Percentiles rank a stretch among this genome's conserved stretches.
Evolutionary conservation across 2,329 filamentous ascomycete species (phyloP).

Genomic region (Trichoderma atrobrunneum): DNA sequence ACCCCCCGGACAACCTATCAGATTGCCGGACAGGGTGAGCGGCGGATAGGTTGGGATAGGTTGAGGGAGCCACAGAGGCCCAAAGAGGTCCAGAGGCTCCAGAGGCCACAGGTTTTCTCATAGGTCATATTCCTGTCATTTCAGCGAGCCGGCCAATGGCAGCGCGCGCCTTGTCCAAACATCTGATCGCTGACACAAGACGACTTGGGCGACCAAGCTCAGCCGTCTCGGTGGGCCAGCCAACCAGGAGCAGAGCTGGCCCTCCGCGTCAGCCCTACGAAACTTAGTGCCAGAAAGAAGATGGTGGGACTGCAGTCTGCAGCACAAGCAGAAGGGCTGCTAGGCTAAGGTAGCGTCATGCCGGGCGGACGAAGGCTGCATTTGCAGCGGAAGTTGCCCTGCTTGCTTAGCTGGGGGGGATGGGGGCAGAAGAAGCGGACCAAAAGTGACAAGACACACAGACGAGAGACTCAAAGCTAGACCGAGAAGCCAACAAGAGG

Average conservation of each 20-base stretch:
- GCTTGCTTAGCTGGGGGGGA: neutral
- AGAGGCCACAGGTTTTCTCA: neutral
- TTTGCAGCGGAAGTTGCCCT: neutral
- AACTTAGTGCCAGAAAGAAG: slow-evolving; percentile 22
- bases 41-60: neutral
- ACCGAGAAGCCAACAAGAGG: slow-evolving; percentile 5
- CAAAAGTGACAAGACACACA: neutral
- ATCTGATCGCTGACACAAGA: slow-evolving; percentile 12
- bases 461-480: neutral
- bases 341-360: slow-evolving; percentile 3
- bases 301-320: slow-evolving; percentile 15
- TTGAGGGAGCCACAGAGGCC: slow-evolving; percentile 11
- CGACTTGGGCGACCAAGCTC: slow-evolving; percentile 8
- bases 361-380: slow-evolving; percentile 5
- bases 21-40: slow-evolving; percentile 5
- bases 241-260: slow-evolving; percentile 22
- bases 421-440: neutral
- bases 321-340: slow-evolving; percentile 5
- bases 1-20: slow-evolving; percentile 8
- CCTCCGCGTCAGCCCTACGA: slow-evolving; percentile 27
- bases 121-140: slow-evolving; percentile 18
- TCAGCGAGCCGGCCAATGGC: slow-evolving; percentile 9
- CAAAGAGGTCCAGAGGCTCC: neutral
- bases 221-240: slow-evolving; percentile 20
- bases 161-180: slow-evolving; percentile 14